Percentiles rank a stretch among this genome's conserved stretches.
These are phyloP conservation scores for Jimgerdemannia flammicorona DNA, from an alignment of 192 early-diverging fungal species.

Conservation along the genomic window DNA sequence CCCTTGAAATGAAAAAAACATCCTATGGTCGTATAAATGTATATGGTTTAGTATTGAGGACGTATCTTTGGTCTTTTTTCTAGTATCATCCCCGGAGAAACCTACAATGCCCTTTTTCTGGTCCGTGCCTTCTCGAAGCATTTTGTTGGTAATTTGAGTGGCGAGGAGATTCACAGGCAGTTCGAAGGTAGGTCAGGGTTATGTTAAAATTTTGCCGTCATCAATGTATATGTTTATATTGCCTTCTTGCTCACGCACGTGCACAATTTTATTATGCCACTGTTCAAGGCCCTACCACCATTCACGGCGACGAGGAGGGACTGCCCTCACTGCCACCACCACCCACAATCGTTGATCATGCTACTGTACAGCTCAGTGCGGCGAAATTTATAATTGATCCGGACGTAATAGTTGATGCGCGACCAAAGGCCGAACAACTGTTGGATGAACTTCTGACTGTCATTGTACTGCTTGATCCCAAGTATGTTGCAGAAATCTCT, in stretches of 20 bases:
- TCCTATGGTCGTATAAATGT: not conserved
- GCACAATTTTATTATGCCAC: too few relatives aligned
- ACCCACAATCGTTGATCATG: conserved; percentile 27
- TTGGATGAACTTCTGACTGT: conserved; percentile 48
- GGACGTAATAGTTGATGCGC: conserved; percentile 32
- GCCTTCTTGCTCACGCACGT: too few relatives aligned
- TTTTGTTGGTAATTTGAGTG: conserved; percentile 54
- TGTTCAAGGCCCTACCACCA: not conserved
- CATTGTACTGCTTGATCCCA: conserved; percentile 51
- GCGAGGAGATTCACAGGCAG: conserved; percentile 46
- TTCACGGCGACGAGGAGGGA: not conserved
- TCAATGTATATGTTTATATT: not conserved
- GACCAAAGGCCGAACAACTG: conserved; percentile 54
- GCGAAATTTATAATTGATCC: conserved; percentile 40
- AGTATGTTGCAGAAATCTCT: conserved; percentile 26
- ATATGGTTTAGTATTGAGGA: too few relatives aligned
- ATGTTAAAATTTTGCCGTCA: not conserved
- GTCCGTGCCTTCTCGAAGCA: conserved; percentile 63
- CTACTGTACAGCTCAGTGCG: conserved; percentile 17
- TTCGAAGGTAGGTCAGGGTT: conserved; percentile 38
- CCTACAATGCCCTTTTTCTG: conserved; percentile 66
- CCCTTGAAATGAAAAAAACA: not conserved
- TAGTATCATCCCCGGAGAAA: conserved; percentile 56
- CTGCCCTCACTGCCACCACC: not conserved
- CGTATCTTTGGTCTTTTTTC: not conserved